Percentiles rank a stretch among this genome's conserved stretches.
phyloP scores from a whole-genome alignment of 2,329 filamentous ascomycete species.

The Madurella mycetomatis region DNA sequence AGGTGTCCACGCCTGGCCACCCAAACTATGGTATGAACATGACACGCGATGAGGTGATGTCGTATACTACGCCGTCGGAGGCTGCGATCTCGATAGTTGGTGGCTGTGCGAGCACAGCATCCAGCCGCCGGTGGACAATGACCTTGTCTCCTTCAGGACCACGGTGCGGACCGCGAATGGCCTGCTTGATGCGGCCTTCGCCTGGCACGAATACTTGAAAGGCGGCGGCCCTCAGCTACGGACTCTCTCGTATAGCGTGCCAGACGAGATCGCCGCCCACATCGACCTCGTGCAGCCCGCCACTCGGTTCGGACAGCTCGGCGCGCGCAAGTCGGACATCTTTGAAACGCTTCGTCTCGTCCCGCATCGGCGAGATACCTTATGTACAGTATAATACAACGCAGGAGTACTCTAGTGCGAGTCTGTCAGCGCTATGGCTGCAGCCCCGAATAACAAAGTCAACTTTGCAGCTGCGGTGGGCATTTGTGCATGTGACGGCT shows the following conservation, averaged over 20 bases:
- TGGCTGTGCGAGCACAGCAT: constrained; percentile 55
- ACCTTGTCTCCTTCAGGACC: constrained; percentile 59
- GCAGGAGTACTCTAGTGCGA: no score
- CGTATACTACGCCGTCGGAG: constrained; percentile 47
- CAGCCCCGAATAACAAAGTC: neutral
- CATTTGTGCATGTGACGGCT: constrained; percentile 32
- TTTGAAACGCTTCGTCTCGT: constrained; percentile 33
- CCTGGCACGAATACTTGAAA: constrained; percentile 47
- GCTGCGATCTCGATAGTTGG: constrained; percentile 46
- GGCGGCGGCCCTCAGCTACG: constrained; percentile 43
- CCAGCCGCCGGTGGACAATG: constrained; percentile 42
- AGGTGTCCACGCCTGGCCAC: constrained; percentile 58
- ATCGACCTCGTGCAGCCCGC: constrained; percentile 63
- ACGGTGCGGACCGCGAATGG: constrained; percentile 48
- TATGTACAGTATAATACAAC: no score
- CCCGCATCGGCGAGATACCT: no score
- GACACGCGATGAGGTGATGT: constrained; percentile 54
- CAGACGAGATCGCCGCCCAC: constrained; percentile 47
- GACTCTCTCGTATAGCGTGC: constrained; percentile 56
- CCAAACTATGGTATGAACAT: constrained; percentile 58
- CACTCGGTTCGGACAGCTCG: constrained; percentile 54
- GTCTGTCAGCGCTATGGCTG: constrained; percentile 17
- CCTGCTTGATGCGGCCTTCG: constrained; percentile 55
- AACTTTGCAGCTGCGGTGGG: constrained; percentile 14
- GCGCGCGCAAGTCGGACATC: constrained; percentile 36